These are phyloP conservation scores for Leishmania guyanensis DNA, from an alignment of 208 protist species.

Conservation along the genomic window DNA sequence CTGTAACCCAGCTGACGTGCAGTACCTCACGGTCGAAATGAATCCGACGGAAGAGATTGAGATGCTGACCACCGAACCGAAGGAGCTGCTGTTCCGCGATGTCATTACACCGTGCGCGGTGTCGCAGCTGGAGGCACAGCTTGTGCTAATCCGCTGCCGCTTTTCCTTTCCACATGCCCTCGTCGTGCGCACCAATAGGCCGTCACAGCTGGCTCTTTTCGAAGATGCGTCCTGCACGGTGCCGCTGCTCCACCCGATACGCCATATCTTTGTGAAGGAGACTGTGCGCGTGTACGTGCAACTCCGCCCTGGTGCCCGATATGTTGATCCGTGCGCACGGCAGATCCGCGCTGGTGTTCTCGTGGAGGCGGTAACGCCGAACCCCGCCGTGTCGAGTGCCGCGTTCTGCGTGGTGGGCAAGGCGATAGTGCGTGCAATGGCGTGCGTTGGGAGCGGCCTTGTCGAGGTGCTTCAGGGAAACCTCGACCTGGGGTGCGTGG, in stretches of 20 bases:
- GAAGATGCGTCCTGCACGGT: conserved; percentile 74
- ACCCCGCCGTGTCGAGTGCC: conserved; percentile 33
- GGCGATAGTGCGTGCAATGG: conserved; percentile 44
- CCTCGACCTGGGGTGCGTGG: conserved; percentile 60
- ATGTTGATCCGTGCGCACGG: conserved; percentile 42
- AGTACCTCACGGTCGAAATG: conserved; percentile 77
- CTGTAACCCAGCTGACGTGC: conserved; percentile 59
- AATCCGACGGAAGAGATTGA: conserved; percentile 74
- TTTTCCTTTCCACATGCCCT: conserved; percentile 66
- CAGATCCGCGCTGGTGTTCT: conserved; percentile 66
- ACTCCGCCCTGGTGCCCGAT: conserved; percentile 59
- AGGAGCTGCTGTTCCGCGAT: conserved; percentile 61
- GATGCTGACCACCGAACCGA: conserved; percentile 64
- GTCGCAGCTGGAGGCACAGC: conserved; percentile 55
- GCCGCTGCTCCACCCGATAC: conserved; percentile 59
- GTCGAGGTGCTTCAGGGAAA: conserved; percentile 35
- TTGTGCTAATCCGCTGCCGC: conserved; percentile 67
- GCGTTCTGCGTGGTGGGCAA: conserved; percentile 53
- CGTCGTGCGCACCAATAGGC: conserved; percentile 76
- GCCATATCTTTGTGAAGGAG: conserved; percentile 56
- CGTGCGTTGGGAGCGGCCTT: conserved; percentile 60
- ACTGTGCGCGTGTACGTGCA: conserved; percentile 77
- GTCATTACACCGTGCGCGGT: conserved; percentile 70
- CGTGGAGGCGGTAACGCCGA: conserved; percentile 64
- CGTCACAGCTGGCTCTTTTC: conserved; percentile 73